Percentiles rank a stretch among this genome's conserved stretches.
These are phyloP conservation scores for Ophiostoma sp. DNA, from an alignment of 2,329 filamentous ascomycete species.

Conservation along the genomic window DNA sequence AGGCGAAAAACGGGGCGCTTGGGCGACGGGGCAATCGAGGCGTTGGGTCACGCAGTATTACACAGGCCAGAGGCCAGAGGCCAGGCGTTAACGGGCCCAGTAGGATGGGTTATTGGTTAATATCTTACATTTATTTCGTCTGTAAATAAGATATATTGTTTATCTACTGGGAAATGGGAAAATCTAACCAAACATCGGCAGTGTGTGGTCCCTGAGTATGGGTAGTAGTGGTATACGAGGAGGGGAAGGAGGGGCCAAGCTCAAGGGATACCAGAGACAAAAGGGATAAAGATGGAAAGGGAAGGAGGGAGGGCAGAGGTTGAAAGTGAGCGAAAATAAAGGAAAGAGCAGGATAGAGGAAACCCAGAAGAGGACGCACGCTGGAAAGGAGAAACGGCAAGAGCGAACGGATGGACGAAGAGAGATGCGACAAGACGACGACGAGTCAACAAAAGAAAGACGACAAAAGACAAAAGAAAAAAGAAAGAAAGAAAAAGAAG, in stretches of 20 bases:
- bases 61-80: background rate
- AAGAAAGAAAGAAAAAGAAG: background rate
- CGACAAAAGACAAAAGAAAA: background rate
- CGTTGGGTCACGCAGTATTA: background rate
- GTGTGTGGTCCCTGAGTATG: background rate
- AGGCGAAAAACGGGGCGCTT: conserved; percentile 17
- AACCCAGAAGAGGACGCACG: background rate
- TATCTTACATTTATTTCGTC: background rate
- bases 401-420: background rate
- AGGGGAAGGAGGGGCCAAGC: conserved; percentile 5
- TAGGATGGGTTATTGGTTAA: background rate
- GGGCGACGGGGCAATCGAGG: background rate
- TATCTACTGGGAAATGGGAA: background rate
- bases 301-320: background rate
- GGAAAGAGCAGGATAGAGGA: background rate
- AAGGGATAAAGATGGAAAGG: background rate
- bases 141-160: background rate
- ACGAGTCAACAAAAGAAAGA: background rate
- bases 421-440: background rate
- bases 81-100: conserved; percentile 1
- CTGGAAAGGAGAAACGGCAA: background rate
- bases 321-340: background rate
- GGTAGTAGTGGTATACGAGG: background rate
- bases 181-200: background rate
- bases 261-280: background rate